phyloP scores from a whole-genome alignment of 176 grass and related monocot species.

The Raddia guianensis region DNA sequence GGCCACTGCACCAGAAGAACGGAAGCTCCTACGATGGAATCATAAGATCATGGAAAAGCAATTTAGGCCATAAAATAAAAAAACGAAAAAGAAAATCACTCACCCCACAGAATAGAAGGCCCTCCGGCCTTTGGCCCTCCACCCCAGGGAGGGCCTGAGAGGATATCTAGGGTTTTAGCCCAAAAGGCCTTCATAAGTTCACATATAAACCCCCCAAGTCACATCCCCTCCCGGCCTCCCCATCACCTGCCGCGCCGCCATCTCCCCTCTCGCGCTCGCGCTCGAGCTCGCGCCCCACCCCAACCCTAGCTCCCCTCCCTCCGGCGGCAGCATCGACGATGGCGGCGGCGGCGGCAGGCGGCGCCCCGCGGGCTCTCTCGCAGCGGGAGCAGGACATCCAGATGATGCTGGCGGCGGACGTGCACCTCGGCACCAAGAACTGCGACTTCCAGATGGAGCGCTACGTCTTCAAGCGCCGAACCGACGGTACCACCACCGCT shows the following conservation, averaged over 20 bases:
- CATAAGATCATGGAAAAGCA: too few relatives aligned
- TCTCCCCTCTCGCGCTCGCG: background rate
- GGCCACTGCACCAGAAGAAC: too few relatives aligned
- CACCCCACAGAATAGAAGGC: too few relatives aligned
- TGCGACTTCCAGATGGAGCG: slow-evolving; percentile 51
- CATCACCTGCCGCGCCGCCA: slow-evolving; percentile 34
- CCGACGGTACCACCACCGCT: slow-evolving; percentile 29
- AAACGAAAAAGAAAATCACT: too few relatives aligned
- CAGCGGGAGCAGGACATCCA: slow-evolving; percentile 42
- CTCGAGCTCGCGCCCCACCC: background rate
- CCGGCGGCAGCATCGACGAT: slow-evolving; percentile 31
- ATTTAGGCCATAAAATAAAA: too few relatives aligned
- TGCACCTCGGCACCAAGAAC: slow-evolving; percentile 50
- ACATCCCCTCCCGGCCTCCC: background rate
- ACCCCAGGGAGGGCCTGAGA: background rate
- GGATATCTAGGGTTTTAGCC: slow-evolving; percentile 41
- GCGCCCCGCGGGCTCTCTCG: slow-evolving; percentile 29
- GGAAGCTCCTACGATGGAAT: too few relatives aligned
- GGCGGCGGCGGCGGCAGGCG: slow-evolving; percentile 13
- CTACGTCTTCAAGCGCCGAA: slow-evolving; percentile 43
- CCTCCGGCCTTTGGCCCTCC: too few relatives aligned
- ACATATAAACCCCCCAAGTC: slow-evolving; percentile 22
- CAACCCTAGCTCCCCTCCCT: slow-evolving; percentile 1
- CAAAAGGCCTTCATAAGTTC: slow-evolving; percentile 21
- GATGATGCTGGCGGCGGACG: slow-evolving; percentile 49